Conservation (phyloP, 306 rosid genomes). For the Glycine latifolia region DNA sequence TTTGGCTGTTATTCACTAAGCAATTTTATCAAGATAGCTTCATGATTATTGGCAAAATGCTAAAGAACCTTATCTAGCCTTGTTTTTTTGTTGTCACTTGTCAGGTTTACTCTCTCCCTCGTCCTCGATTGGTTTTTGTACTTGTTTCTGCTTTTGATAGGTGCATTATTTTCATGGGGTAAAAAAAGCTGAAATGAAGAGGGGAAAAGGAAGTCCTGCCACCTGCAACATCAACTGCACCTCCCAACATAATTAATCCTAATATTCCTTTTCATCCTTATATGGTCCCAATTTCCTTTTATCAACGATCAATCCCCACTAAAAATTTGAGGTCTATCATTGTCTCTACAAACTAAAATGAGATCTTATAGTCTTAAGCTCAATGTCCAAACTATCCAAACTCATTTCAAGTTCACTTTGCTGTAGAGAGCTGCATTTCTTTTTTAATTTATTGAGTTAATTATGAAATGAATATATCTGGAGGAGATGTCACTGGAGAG, state of each 20-base stretch:
- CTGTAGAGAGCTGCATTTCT: no score
- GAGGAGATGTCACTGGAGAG: background rate
- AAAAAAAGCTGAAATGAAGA: slow-evolving; percentile 12
- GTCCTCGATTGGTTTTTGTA: slow-evolving; percentile 43
- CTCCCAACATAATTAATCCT: background rate
- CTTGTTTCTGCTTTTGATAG: slow-evolving; percentile 42
- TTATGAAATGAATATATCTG: background rate
- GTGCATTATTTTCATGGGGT: slow-evolving; percentile 41
- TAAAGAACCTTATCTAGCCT: slow-evolving; percentile 34
- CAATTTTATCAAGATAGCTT: background rate
- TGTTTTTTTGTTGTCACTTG: slow-evolving; percentile 41
- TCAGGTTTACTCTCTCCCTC: slow-evolving; percentile 33
- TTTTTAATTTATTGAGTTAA: background rate
- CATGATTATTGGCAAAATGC: slow-evolving; percentile 35
- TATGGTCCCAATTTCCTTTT: background rate
- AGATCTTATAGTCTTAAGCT: background rate
- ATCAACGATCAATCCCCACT: background rate
- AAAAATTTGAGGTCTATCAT: background rate
- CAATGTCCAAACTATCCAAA: no score
- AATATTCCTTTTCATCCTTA: slow-evolving; percentile 20
- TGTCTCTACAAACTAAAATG: slow-evolving; percentile 7
- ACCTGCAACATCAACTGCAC: slow-evolving; percentile 42
- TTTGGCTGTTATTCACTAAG: slow-evolving; percentile 19
- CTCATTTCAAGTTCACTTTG: no score
- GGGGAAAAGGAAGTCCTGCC: slow-evolving; percentile 11